Evolutionary conservation across 2,329 filamentous ascomycete species (phyloP), one percentile per base, ranked within the genome.

Genomic region (Colletotrichum magnum): DNA sequence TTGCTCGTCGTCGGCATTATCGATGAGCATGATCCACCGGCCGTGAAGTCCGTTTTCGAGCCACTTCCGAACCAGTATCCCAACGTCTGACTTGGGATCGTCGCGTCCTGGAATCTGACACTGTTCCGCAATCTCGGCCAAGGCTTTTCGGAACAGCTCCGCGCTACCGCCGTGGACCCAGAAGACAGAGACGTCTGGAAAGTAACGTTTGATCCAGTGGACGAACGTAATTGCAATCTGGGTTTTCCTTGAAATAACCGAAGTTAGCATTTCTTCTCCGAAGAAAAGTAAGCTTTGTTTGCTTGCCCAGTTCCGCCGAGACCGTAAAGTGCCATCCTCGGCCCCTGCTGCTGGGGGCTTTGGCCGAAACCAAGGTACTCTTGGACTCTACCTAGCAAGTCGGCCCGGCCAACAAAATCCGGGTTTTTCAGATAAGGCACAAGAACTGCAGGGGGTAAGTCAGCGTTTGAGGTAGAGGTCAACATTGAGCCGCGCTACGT

Each of bases 131-230:
- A 79, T 75, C 0, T 52, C 72, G 24, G 64, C 36, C 50, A 72
- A 80, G 9, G 73, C 62, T 64, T 78, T 64, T 1, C 72, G 73
- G 61, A 80, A 79, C n/a, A 73, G 77, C 32, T 77, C 73, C 1
- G 65, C 45, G 64, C 68, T 80, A 70, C 75, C 77, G 4, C 75
- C 77, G 58, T 79, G 75, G 51, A 80, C 73, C 79, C 77, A 80
- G 59, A 79, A 79, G 2, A 80, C 63, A 1, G 76, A 79, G 10
- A 74, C 58, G 4, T 76, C 74, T 2, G 74, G 72, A 32, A 41
- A 51, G 13, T 54, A 47, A 13, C 73, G 50, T 18, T 57, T 60
- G 4, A 75, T 51, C 74, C 73, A 73, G 65, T 75, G 76, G 7
- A 63, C 65, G 48, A 77, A 79, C n/a, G 60, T 71, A n/a, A 79